Evolutionary conservation across 1,284 basidiomycete species (phyloP).

Genomic region (Sporisorium reilianum): DNA sequence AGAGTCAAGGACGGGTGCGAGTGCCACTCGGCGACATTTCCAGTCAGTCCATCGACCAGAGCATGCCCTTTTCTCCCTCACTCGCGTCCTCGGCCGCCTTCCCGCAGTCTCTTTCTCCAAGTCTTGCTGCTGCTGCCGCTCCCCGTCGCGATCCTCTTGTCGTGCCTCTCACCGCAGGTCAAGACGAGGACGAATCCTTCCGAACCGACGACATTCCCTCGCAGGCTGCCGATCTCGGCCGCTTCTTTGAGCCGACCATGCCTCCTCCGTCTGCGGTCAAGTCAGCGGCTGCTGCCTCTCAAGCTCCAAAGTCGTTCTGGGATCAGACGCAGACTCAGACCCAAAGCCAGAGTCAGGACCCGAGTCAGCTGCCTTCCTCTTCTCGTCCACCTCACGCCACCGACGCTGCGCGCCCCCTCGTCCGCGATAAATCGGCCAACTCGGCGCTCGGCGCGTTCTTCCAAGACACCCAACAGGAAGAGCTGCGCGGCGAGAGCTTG

Average conservation of each 20-base stretch:
- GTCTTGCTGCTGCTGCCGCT: slow-evolving; percentile 5
- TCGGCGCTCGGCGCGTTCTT: slow-evolving; percentile 65
- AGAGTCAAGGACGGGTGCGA: slow-evolving; percentile 19
- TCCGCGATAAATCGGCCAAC: slow-evolving; percentile 39
- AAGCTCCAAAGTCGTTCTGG: slow-evolving; percentile 34
- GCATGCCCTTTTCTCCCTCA: slow-evolving; percentile 31
- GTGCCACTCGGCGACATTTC: slow-evolving; percentile 46
- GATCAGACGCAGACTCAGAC: slow-evolving; percentile 29
- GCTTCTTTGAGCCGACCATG: slow-evolving; percentile 56
- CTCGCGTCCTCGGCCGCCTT: slow-evolving; percentile 35
- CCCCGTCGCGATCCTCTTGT: slow-evolving; percentile 22
- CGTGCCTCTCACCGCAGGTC: slow-evolving; percentile 17
- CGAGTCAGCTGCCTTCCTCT: slow-evolving; percentile 18
- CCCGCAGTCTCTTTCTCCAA: slow-evolving; percentile 19
- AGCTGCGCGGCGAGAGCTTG: slow-evolving; percentile 53
- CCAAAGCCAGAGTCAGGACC: slow-evolving; percentile 28
- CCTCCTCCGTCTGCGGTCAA: slow-evolving; percentile 17
- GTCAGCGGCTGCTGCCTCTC: not conserved
- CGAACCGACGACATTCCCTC: slow-evolving; percentile 49
- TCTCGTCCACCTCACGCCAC: slow-evolving; percentile 16
- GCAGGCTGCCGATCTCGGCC: slow-evolving; percentile 48
- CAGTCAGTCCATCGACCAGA: slow-evolving; percentile 41
- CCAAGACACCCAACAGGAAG: slow-evolving; percentile 56
- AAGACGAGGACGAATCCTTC: slow-evolving; percentile 47
- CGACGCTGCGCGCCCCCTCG: slow-evolving; percentile 6